phyloP scores from a whole-genome alignment of 768 basidiomycete genomes.

The Leucogyrophana mollusca region DNA sequence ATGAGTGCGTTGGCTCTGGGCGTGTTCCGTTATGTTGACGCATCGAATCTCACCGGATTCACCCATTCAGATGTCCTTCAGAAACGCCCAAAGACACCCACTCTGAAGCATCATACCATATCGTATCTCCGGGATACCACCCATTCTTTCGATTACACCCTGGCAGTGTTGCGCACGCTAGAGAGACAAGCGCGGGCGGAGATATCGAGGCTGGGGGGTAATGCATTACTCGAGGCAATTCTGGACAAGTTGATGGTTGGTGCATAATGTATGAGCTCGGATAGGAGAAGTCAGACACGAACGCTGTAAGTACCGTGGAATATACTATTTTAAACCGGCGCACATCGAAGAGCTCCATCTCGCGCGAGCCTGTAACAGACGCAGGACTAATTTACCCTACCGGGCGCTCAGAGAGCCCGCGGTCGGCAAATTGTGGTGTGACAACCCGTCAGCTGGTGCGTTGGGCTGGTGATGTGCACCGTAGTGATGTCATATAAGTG shows the following conservation, averaged over 20 bases:
- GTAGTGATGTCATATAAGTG: too few species aligned
- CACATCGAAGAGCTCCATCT: too few species aligned
- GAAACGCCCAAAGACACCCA: conserved; percentile 79
- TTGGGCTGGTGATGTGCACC: too few species aligned
- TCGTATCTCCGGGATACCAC: conserved; percentile 75
- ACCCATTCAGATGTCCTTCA: conserved; percentile 75
- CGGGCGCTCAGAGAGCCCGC: too few species aligned
- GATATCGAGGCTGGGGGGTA: conserved; percentile 76
- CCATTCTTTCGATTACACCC: conserved; percentile 85
- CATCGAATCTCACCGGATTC: background rate
- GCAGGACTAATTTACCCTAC: too few species aligned
- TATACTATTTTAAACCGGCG: too few species aligned
- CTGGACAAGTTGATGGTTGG: conserved; percentile 50
- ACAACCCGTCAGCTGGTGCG: too few species aligned
- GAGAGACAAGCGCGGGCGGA: conserved; percentile 69
- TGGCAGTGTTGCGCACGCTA: conserved; percentile 62
- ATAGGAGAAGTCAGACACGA: too few species aligned
- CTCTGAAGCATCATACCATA: conserved; percentile 79
- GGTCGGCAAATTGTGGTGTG: too few species aligned
- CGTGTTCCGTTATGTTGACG: background rate
- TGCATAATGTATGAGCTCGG: background rate
- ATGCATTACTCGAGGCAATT: conserved; percentile 55
- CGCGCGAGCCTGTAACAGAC: too few species aligned
- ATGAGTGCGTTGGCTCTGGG: conserved; percentile 86
- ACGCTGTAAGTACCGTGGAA: too few species aligned